phyloP scores from a whole-genome alignment of 306 rosid genomes.

The Glycine tomentella region DNA sequence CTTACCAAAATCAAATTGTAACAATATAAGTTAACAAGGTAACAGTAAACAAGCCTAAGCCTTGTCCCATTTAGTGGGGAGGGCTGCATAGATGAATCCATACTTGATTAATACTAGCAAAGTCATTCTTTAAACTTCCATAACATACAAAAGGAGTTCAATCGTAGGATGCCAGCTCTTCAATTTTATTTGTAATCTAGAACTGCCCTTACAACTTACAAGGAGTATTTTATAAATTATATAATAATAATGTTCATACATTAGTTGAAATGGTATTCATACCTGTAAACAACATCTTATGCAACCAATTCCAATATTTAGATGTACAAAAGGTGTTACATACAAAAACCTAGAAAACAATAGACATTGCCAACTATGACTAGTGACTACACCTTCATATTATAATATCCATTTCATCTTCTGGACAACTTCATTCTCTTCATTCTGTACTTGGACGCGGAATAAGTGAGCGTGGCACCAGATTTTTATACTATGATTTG shows the following conservation, averaged over 20 bases:
- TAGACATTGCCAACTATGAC: constrained; percentile 46
- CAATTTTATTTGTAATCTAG: constrained; percentile 37
- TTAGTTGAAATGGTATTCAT: constrained; percentile 47
- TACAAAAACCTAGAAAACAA: constrained; percentile 53
- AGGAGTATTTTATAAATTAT: constrained; percentile 44
- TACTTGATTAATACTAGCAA: neutral
- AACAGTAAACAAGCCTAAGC: neutral
- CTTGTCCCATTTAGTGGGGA: neutral
- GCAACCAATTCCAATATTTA: constrained; percentile 55
- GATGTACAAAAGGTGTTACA: constrained; percentile 61
- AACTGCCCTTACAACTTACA: constrained; percentile 32
- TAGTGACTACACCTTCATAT: constrained; percentile 47
- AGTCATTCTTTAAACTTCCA: constrained; percentile 27
- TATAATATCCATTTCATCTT: constrained; percentile 46
- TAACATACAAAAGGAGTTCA: constrained; percentile 32
- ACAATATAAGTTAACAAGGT: neutral
- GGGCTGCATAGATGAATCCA: constrained; percentile 14
- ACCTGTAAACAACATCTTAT: constrained; percentile 55
- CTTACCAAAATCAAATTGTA: neutral
- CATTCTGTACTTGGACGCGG: constrained; percentile 49
- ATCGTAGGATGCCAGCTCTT: neutral
- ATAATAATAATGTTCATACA: constrained; percentile 43
- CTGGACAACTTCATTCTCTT: constrained; percentile 50
- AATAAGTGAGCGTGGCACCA: constrained; percentile 2
- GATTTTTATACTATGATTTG: constrained; percentile 58